These are phyloP conservation scores for Tieghemostelium lacteum DNA, from an alignment of 78 protist species.

Conservation along the genomic window DNA sequence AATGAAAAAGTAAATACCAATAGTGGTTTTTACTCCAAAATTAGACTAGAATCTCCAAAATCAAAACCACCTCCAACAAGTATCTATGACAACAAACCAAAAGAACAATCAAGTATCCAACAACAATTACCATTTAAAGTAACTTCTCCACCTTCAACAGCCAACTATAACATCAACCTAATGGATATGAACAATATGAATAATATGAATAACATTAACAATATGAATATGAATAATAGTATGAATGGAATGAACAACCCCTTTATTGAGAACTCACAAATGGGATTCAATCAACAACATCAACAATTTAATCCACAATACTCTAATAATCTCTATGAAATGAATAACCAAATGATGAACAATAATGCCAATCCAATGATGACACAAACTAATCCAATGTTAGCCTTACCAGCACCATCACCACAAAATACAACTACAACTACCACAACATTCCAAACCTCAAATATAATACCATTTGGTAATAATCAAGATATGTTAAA, in stretches of 20 bases:
- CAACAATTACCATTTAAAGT: not conserved
- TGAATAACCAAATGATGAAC: not conserved
- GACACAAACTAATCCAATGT: not conserved
- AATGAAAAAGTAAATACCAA: not conserved
- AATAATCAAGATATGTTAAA: too few relatives aligned
- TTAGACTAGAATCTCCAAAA: slow-evolving; percentile 1
- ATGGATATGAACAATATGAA: too few relatives aligned
- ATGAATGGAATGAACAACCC: too few relatives aligned
- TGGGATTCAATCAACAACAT: not conserved
- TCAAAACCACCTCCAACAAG: slow-evolving; percentile 65
- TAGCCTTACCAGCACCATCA: not conserved
- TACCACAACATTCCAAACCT: too few relatives aligned
- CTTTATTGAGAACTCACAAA: not conserved
- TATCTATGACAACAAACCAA: slow-evolving; percentile 4
- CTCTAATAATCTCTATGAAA: slow-evolving; percentile 20
- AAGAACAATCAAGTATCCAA: not conserved
- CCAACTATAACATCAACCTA: not conserved
- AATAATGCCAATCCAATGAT: not conserved
- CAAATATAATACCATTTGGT: too few relatives aligned
- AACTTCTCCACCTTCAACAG: not conserved
- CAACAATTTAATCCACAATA: slow-evolving; percentile 5
- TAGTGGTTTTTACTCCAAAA: slow-evolving; percentile 31
- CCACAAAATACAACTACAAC: slow-evolving; percentile 10
- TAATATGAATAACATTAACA: not conserved
- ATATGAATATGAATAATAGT: not conserved